Evolutionary conservation across 2,329 filamentous ascomycete species (phyloP).

Genomic region (Bipolaris zeicola): DNA sequence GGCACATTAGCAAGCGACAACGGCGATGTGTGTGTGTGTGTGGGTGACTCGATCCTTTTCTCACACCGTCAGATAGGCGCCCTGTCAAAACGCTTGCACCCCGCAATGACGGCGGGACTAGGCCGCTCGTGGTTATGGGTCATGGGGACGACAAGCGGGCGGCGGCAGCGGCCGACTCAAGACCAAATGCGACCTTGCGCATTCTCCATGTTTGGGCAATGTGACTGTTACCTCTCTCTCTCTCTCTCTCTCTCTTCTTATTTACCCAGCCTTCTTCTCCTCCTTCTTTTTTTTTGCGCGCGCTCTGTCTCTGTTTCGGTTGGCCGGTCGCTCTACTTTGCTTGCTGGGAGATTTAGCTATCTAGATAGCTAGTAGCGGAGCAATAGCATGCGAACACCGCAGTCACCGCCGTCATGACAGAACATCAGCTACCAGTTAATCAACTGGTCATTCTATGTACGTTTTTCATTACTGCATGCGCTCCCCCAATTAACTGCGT

Average conservation of each 20-base stretch:
- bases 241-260: background rate
- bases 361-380: background rate
- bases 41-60: background rate
- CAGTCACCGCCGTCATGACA: conserved; percentile 36
- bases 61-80: background rate
- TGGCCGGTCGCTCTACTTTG: background rate
- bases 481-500: background rate
- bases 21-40: background rate
- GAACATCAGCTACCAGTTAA: conserved; percentile 48
- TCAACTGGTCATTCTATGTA: conserved; percentile 50
- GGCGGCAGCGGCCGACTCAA: conserved; percentile 9
- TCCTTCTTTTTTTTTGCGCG: too few species aligned
- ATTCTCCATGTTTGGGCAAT: background rate
- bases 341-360: background rate
- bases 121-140: conserved; percentile 8
- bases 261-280: background rate
- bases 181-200: conserved; percentile 6
- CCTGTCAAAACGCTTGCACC: background rate
- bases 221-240: background rate
- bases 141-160: background rate
- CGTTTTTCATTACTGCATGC: background rate
- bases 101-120: conserved; percentile 11
- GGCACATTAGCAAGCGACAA: background rate
- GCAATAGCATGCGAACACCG: conserved; percentile 13
- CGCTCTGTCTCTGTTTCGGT: too few species aligned